phyloP scores from a whole-genome alignment of 1,139 yeast genomes.

The Williopsis jadinii region DNA sequence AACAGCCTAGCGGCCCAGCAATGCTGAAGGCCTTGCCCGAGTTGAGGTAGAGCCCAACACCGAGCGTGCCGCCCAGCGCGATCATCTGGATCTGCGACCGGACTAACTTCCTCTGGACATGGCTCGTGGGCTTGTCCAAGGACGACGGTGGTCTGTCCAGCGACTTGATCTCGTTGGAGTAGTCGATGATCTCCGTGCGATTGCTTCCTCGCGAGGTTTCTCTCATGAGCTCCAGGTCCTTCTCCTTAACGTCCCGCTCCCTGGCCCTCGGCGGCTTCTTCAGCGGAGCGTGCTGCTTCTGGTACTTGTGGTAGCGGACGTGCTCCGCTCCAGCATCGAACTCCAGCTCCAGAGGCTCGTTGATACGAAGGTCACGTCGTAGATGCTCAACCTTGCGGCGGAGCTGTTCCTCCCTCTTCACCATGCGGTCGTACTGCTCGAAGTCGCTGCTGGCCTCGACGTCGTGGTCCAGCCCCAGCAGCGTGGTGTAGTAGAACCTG shows the following conservation, averaged over 20 bases:
- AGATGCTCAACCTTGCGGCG: background rate
- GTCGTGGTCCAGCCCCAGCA: constrained; percentile 11
- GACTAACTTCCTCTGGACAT: constrained; percentile 48
- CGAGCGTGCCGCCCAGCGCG: constrained; percentile 76
- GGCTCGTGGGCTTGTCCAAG: constrained; percentile 13
- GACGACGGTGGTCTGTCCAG: constrained; percentile 1
- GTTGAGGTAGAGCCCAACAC: constrained; percentile 72
- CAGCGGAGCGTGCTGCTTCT: background rate
- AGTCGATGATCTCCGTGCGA: constrained; percentile 11
- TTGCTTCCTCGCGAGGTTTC: constrained; percentile 14
- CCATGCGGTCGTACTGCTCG: constrained; percentile 18
- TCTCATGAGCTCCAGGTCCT: constrained; percentile 3
- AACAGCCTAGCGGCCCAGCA: constrained; percentile 79
- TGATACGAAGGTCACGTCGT: background rate
- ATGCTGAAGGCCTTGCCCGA: constrained; percentile 74
- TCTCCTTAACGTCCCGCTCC: background rate
- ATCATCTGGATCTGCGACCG: constrained; percentile 76
- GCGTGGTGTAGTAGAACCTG: constrained; percentile 19
- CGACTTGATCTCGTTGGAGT: constrained; percentile 4
- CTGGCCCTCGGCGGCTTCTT: background rate
- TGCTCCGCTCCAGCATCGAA: constrained; percentile 2
- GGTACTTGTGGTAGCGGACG: background rate
- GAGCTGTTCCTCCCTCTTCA: constrained; percentile 13
- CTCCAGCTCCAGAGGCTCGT: constrained; percentile 1
- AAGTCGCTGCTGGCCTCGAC: constrained; percentile 15